These are phyloP conservation scores for Fusarium armeniacum DNA, from an alignment of 2,329 filamentous ascomycete genomes.

Conservation along the genomic window DNA sequence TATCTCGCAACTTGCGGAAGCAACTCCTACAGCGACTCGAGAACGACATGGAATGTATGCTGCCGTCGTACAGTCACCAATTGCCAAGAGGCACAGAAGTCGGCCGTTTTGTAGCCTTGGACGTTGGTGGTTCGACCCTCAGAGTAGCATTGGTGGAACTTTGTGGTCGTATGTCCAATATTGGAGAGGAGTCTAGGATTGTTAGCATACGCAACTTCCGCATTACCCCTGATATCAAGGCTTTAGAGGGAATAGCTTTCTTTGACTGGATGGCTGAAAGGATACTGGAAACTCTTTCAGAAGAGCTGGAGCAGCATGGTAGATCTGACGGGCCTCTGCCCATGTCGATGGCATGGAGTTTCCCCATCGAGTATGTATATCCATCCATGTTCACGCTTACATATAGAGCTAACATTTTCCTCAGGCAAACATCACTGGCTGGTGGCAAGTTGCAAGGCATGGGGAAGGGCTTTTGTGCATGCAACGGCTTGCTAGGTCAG, in stretches of 20 bases:
- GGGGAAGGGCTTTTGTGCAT: constrained; percentile 76
- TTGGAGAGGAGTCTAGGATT: constrained; percentile 63
- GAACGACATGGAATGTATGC: constrained; percentile 70
- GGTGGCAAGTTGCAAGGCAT: constrained; percentile 72
- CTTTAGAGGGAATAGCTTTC: constrained; percentile 70
- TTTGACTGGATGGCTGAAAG: constrained; percentile 77
- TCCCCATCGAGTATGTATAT: constrained; percentile 70
- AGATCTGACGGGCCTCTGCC: constrained; percentile 62
- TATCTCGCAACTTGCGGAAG: constrained; percentile 65
- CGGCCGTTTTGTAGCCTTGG: constrained; percentile 73
- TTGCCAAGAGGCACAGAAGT: constrained; percentile 71
- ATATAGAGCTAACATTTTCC: constrained; percentile 43
- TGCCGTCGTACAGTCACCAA: constrained; percentile 75
- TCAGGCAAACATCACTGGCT: constrained; percentile 73
- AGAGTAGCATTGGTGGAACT: constrained; percentile 75
- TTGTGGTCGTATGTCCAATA: constrained; percentile 58
- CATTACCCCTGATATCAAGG: constrained; percentile 69
- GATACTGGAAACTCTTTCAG: constrained; percentile 69
- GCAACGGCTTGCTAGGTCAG: constrained; percentile 69
- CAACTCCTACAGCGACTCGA: constrained; percentile 69
- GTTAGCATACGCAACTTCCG: constrained; percentile 68
- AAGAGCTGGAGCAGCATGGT: constrained; percentile 57
- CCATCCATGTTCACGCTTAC: not conserved
- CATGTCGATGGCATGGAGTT: constrained; percentile 77
- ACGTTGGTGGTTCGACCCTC: constrained; percentile 78